Percentiles rank a stretch among this genome's conserved stretches.
Conservation (phyloP, 2,329 filamentous ascomycete genomes). For the Pseudogymnoascus sp. region DNA sequence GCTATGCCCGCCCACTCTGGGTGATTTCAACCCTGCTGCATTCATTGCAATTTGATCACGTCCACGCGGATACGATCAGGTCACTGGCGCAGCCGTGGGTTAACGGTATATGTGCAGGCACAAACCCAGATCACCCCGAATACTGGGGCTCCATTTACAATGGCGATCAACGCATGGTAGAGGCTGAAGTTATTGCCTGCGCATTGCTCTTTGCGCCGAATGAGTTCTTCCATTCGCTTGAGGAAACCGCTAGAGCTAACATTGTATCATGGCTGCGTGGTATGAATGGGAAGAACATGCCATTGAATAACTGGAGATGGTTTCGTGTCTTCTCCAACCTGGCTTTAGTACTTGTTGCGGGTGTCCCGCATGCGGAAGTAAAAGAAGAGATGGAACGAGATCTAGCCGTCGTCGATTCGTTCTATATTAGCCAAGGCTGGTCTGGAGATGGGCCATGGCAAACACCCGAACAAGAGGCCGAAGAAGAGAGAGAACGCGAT, state of each 20-base stretch:
- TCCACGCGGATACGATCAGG: neutral
- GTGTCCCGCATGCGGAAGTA: slow-evolving; percentile 27
- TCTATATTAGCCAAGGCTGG: slow-evolving; percentile 39
- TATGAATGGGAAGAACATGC: slow-evolving; percentile 37
- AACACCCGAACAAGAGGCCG: slow-evolving; percentile 21
- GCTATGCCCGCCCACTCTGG: slow-evolving; percentile 14
- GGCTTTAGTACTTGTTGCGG: slow-evolving; percentile 34
- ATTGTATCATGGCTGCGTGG: slow-evolving; percentile 34
- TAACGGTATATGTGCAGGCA: slow-evolving; percentile 17
- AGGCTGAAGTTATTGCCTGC: slow-evolving; percentile 42
- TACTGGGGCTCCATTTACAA: slow-evolving; percentile 41
- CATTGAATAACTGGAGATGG: slow-evolving; percentile 42
- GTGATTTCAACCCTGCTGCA: slow-evolving; percentile 9
- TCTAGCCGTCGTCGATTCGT: slow-evolving; percentile 35
- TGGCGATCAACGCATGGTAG: slow-evolving; percentile 44
- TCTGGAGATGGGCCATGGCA: slow-evolving; percentile 37
- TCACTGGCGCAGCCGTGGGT: slow-evolving; percentile 5
- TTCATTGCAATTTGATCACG: neutral
- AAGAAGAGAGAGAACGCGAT: slow-evolving; percentile 10
- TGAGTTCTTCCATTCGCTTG: slow-evolving; percentile 27
- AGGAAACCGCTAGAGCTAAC: slow-evolving; percentile 26
- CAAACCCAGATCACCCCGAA: slow-evolving; percentile 27
- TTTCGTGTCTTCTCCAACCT: slow-evolving; percentile 42
- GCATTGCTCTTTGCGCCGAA: slow-evolving; percentile 36
- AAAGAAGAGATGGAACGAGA: slow-evolving; percentile 33